These are phyloP conservation scores for Venturia effusa DNA, from an alignment of 2,329 filamentous ascomycete genomes.

Conservation along the genomic window DNA sequence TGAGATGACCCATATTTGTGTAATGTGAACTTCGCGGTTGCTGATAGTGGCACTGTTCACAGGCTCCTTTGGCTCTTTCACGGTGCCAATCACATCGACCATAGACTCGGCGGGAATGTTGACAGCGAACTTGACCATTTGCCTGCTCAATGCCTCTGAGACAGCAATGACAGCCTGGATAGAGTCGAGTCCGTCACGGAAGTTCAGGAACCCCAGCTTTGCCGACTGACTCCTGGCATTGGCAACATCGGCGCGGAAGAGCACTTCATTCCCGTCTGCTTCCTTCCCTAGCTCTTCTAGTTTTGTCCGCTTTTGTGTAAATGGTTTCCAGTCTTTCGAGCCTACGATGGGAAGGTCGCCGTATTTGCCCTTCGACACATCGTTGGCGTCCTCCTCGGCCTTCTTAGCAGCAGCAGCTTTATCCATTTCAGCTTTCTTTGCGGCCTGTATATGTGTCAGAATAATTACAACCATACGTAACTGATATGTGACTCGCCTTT, in stretches of 20 bases:
- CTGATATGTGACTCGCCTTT: constrained; percentile 19
- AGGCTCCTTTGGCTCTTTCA: constrained; percentile 74
- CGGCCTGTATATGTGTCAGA: constrained; percentile 20
- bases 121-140: constrained; percentile 90
- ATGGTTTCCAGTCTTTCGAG: constrained; percentile 40
- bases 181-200: constrained; percentile 63
- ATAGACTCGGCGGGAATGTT: constrained; percentile 69
- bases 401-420: constrained; percentile 49
- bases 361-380: constrained; percentile 67
- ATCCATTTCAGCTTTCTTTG: constrained; percentile 29
- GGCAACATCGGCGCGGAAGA: constrained; percentile 71
- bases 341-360: constrained; percentile 54
- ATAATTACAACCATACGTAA: neutral
- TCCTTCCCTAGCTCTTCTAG: constrained; percentile 56
- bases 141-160: constrained; percentile 53
- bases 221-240: constrained; percentile 81
- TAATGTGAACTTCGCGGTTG: constrained; percentile 76
- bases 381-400: constrained; percentile 52
- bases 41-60: constrained; percentile 79
- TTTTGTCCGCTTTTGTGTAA: constrained; percentile 44
- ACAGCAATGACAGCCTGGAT: constrained; percentile 72
- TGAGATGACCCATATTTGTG: constrained; percentile 70
- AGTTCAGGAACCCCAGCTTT: constrained; percentile 83
- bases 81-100: constrained; percentile 66
- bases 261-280: constrained; percentile 41